These are phyloP conservation scores for Pichia sporocuriosa DNA, from an alignment of 805 yeast species.

Conservation along the genomic window DNA sequence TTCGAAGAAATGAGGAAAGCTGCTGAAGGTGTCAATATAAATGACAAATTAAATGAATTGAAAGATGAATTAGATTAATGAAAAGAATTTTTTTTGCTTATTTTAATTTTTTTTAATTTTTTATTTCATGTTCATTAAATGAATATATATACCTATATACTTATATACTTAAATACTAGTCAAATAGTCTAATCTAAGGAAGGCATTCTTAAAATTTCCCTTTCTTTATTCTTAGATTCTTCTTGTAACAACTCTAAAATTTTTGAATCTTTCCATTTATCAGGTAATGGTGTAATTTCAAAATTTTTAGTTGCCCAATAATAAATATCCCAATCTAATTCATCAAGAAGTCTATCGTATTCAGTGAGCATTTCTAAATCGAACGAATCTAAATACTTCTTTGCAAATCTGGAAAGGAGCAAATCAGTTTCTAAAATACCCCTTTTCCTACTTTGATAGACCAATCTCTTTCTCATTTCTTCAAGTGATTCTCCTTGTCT, in stretches of 20 bases:
- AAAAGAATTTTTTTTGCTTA: no score
- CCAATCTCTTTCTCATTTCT: constrained; percentile 74
- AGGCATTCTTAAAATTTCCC: constrained; percentile 84
- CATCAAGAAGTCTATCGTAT: constrained; percentile 79
- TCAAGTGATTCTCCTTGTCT: constrained; percentile 69
- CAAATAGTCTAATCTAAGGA: constrained; percentile 33
- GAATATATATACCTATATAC: constrained; percentile 2
- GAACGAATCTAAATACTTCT: constrained; percentile 56
- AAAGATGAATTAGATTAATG: neutral
- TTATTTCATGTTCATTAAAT: neutral
- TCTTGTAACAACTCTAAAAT: constrained; percentile 62
- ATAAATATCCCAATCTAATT: constrained; percentile 98
- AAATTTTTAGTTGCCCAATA: constrained; percentile 93
- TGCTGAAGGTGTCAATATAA: constrained; percentile 10
- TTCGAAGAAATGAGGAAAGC: constrained; percentile 11
- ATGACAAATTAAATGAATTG: constrained; percentile 4
- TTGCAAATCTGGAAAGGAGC: constrained; percentile 78
- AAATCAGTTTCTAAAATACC: constrained; percentile 93
- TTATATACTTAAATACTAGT: neutral
- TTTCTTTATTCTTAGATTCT: constrained; percentile 64
- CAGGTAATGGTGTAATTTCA: constrained; percentile 80
- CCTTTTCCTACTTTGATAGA: constrained; percentile 89
- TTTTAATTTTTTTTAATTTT: no score
- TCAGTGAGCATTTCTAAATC: constrained; percentile 66
- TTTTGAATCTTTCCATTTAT: constrained; percentile 67